Base-by-base conservation (phyloP, 441 rosid species). In the Adansonia gregorii region DNA sequence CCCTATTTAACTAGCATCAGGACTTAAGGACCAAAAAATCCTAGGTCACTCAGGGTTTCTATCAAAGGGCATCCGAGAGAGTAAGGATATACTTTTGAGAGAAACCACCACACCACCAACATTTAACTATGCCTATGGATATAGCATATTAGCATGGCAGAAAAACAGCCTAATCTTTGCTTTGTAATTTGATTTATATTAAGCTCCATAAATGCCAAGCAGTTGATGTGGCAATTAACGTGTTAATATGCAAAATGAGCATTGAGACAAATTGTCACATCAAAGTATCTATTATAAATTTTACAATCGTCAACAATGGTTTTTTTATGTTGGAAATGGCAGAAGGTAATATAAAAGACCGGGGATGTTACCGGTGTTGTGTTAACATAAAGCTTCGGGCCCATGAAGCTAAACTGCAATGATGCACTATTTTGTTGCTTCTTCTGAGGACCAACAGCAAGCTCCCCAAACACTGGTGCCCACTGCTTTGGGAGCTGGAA, bases 381-480 rank as follows among this genome's bases (percentile, higher is more conserved):
- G 83, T 90, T 92, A 67, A 92, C 96, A 60, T 83, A 90, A 75
- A 92, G 90, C 85, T 88, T 90, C 41, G 94, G 92, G 49, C 94
- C 96, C 93, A 92, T 72, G 70, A 92, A 83, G 78, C 92, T 85
- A 83, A 90, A 92, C 79, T 88, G 90, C 74, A 92, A 84, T 45
- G 93, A 92, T 61, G 87, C 74, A 8, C 84, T 83, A 78, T 79
- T 79, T 75, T 83, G 89, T 61, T 85, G 90, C 83, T 85, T 90
- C 52, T 90, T 81, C 73, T 88, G 91, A 7, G 91, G 94, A 51
- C 92, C 96, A 76, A 92, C 89, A 59, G 94, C 89, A 83, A 90
- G 96, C 66, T 92, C 94, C 58, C 93, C 89, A 85, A 90, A 92
- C 51, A 90, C 90, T 1, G 94, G 96, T 5, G 94, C 96, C 96